Evolutionary conservation across 2,329 filamentous ascomycete genomes (phyloP), one percentile per base, ranked within the genome.

Genomic region (Claviceps cyperi): DNA sequence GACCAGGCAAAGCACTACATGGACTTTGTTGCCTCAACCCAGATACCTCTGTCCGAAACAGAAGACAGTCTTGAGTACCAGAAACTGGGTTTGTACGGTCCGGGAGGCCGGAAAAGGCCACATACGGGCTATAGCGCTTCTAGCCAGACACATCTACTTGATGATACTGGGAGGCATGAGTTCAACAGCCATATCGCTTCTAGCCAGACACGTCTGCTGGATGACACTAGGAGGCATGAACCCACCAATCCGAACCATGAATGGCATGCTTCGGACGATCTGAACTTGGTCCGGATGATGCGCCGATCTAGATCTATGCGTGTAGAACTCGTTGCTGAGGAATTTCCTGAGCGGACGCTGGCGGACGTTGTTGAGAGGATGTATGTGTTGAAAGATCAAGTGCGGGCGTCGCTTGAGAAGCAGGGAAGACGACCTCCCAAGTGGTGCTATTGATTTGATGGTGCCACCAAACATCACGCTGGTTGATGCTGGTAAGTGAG

Each of bases 261-360:
- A 8, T 64, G 61, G 60, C 36, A 53, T 28, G 48, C 53, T 39
- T 51, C 52, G 51, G 61, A 64, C 49, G 61, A 64, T 50, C 55
- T 61, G 1, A 47, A 32, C n/a, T 52, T 64, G 15, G 50, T 63
- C 9, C 51, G 46, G 22, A 43, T 53, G 50, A 58, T 64, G 21
- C 56, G 59, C 17, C 56, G 53, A 19, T 49, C 51, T 1, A 46
- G 46, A 15, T 46, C 53, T 35, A 57, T 54, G 1, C 49, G 57
- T 15, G 46, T 53, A 2, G 21, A 46, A 2, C 50, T 50, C 19
- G 43, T 62, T 35, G 32, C 17, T 6, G 32, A 41, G 21, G 22
- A 53, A 19, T 44, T 62, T n/a, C 55, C 56, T 5, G 22, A 38
- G 2, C 54, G 61, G 21, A 52, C 46, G 17, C 39, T 46, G 19